Percentiles rank a stretch among this genome's conserved stretches.
phyloP scores from a whole-genome alignment of 2,329 filamentous ascomycete genomes.

The Beauveria varroae region DNA sequence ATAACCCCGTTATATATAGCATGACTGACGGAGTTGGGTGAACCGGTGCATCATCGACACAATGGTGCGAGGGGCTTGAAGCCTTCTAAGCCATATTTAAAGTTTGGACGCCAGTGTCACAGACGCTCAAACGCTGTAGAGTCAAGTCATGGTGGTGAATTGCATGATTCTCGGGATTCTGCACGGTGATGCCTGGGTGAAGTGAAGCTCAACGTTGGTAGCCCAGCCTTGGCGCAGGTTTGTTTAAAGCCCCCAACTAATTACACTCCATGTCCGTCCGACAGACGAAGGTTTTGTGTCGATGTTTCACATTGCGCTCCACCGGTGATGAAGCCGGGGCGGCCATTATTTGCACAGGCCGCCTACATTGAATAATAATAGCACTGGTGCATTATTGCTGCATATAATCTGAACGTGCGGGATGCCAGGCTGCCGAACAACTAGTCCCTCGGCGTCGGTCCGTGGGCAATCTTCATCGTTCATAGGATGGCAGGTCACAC shows the following conservation, averaged over 20 bases:
- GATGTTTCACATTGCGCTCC: not conserved
- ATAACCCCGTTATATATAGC: not conserved
- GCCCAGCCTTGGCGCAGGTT: not conserved
- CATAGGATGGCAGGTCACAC: not conserved
- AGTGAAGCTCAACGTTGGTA: not conserved
- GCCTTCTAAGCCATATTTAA: too few species aligned
- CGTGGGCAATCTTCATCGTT: not conserved
- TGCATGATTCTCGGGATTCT: not conserved
- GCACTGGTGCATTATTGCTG: not conserved
- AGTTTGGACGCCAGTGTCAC: too few species aligned
- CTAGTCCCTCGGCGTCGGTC: not conserved
- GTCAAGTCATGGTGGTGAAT: not conserved
- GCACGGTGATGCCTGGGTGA: not conserved
- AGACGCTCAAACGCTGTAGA: not conserved
- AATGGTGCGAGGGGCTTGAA: not conserved
- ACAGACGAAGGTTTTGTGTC: not conserved
- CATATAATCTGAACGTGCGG: not conserved
- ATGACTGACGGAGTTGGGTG: not conserved
- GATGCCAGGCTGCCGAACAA: not conserved
- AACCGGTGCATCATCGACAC: not conserved
- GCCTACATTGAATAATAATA: not conserved
- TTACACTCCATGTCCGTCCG: not conserved
- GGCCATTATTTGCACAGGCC: not conserved
- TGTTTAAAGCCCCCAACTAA: too few species aligned
- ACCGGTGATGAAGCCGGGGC: not conserved